phyloP scores from a whole-genome alignment of 176 grass and related monocot genomes.

The Urochloa ruziziensis region DNA sequence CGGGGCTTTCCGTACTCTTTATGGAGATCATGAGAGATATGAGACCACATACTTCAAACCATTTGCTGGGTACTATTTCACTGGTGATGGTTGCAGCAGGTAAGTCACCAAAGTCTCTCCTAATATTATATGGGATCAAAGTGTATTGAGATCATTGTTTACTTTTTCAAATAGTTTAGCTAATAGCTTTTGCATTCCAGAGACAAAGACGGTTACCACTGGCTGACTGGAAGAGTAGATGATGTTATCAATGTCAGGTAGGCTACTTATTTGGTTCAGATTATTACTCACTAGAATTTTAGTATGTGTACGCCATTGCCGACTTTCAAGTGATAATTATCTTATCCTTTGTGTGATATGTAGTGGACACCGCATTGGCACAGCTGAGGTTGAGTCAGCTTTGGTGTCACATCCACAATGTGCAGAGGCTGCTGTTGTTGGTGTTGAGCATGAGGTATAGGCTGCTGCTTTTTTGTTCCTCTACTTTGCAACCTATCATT shows the following conservation, averaged over 20 bases:
- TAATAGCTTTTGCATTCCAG: conserved; percentile 46
- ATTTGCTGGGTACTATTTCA: conserved; percentile 94
- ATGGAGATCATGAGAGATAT: conserved; percentile 98
- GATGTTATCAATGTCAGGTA: conserved; percentile 99
- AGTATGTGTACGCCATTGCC: neutral
- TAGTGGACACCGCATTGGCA: conserved; percentile 95
- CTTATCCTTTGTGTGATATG: conserved; percentile 24
- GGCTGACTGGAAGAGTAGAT: conserved; percentile 97
- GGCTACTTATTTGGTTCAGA: neutral
- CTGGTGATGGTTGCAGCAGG: conserved; percentile 97
- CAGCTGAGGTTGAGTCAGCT: conserved; percentile 91
- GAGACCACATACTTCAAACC: conserved; percentile 98
- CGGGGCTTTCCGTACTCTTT: conserved; percentile 90
- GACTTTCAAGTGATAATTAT: conserved; percentile 18
- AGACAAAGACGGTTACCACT: conserved; percentile 95
- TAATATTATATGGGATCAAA: conserved; percentile 9
- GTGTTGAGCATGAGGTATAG: conserved; percentile 95
- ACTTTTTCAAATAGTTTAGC: conserved; percentile 1
- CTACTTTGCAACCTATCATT: neutral
- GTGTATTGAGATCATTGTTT: neutral
- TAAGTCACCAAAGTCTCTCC: conserved; percentile 14
- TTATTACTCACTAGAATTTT: neutral
- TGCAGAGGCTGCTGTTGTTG: conserved; percentile 92
- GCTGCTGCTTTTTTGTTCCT: neutral
- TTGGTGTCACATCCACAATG: conserved; percentile 85